A percentile compares a stretch with the other conserved stretches of the same genome.
These are phyloP conservation scores for Colletotrichum sp. DNA, from an alignment of 2,329 filamentous ascomycete genomes.

Conservation along the genomic window DNA sequence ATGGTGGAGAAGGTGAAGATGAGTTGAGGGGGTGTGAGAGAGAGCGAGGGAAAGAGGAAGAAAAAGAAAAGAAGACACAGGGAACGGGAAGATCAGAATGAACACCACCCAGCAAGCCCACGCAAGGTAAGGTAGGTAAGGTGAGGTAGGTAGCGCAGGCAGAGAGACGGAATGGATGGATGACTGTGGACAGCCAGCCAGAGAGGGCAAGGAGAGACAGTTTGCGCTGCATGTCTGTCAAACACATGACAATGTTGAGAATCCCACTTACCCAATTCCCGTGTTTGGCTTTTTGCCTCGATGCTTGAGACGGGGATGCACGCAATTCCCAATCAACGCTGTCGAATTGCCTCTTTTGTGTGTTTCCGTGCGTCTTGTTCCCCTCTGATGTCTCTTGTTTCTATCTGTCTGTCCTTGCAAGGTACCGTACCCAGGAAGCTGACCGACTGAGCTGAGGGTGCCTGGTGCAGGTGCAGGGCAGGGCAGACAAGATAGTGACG, in stretches of 20 bases:
- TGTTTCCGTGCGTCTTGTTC: background rate
- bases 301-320: background rate
- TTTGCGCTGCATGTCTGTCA: background rate
- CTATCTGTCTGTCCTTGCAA: background rate
- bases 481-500: background rate
- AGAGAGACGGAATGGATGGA: background rate
- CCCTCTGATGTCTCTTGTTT: background rate
- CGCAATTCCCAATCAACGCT: background rate
- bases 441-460: background rate
- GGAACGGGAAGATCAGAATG: constrained; percentile 27
- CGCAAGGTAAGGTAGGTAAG: background rate
- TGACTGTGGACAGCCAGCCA: background rate
- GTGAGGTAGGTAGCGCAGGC: background rate
- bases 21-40: constrained; percentile 25
- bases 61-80: constrained; percentile 27
- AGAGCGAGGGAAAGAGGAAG: constrained; percentile 30
- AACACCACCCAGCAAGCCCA: background rate
- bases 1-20: background rate
- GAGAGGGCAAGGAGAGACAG: background rate
- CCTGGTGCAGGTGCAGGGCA: background rate
- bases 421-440: background rate
- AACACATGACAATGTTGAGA: background rate
- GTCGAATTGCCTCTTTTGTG: background rate
- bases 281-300: background rate
- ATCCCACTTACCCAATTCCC: background rate